Conservation (phyloP, 2,329 filamentous ascomycete species). For the Plenodomus tracheiphilus region DNA sequence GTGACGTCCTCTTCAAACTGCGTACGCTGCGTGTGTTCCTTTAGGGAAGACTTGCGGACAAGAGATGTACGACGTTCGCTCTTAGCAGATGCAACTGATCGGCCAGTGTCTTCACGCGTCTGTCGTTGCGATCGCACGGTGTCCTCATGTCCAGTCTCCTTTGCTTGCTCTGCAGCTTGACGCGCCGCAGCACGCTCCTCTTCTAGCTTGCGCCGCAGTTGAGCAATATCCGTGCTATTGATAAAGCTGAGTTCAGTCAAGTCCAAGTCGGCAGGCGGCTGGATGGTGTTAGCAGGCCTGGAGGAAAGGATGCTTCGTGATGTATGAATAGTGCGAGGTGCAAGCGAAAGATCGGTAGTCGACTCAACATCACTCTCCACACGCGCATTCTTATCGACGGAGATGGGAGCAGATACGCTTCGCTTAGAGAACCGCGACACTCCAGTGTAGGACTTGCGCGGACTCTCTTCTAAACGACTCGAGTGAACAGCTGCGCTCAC, state of each 20-base stretch:
- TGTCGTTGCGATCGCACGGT: slow-evolving; percentile 44
- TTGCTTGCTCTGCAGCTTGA: slow-evolving; percentile 45
- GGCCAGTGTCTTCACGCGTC: slow-evolving; percentile 45
- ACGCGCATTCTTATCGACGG: slow-evolving; percentile 20
- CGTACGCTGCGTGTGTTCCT: slow-evolving; percentile 50
- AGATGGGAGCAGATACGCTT: slow-evolving; percentile 39
- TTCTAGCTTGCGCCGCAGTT: slow-evolving; percentile 59
- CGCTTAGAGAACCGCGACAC: slow-evolving; percentile 25
- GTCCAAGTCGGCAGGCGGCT: slow-evolving; percentile 36
- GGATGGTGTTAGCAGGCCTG: slow-evolving; percentile 22
- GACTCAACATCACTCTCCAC: slow-evolving; percentile 43
- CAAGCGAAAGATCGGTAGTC: slow-evolving; percentile 46
- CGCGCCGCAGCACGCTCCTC: slow-evolving; percentile 55
- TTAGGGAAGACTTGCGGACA: slow-evolving; percentile 61
- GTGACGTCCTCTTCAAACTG: slow-evolving; percentile 43
- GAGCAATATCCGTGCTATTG: slow-evolving; percentile 56
- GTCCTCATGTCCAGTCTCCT: slow-evolving; percentile 43
- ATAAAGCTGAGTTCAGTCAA: slow-evolving; percentile 60
- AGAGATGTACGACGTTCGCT: slow-evolving; percentile 45
- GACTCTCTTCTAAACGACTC: slow-evolving; percentile 21
- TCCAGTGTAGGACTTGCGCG: slow-evolving; percentile 30
- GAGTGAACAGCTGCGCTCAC: slow-evolving; percentile 21
- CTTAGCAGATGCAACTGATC: slow-evolving; percentile 43
- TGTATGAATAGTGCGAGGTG: slow-evolving; percentile 31
- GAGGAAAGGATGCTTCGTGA: slow-evolving; percentile 25